phyloP scores from a whole-genome alignment of 2,329 filamentous ascomycete genomes.

The Fusarium sp. region DNA sequence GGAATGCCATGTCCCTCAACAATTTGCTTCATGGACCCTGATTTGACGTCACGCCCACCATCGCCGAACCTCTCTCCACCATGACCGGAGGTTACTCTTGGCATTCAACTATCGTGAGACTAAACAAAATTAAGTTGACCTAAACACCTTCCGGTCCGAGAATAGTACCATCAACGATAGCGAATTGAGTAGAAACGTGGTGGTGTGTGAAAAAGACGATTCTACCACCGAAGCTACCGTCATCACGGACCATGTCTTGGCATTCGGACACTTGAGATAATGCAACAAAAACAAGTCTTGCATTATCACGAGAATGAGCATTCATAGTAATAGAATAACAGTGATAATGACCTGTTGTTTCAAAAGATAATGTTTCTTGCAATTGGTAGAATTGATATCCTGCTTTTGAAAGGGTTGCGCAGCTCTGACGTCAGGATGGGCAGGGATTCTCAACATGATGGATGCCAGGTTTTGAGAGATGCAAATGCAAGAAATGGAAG shows the following conservation, averaged over 20 bases:
- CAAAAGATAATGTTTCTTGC: not conserved
- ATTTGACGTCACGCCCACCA: conserved; percentile 39
- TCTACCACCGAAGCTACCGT: not conserved
- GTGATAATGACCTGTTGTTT: conserved; percentile 10
- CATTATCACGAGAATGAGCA: not conserved
- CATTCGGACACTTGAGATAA: not conserved
- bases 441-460: conserved; percentile 32
- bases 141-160: conserved; percentile 19
- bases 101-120: conserved; percentile 8
- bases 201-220: conserved; percentile 11
- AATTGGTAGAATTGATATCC: conserved; percentile 20
- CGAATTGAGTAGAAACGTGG: conserved; percentile 26
- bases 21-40: not conserved
- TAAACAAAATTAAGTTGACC: conserved; percentile 11
- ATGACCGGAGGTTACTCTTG: conserved; percentile 13
- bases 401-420: conserved; percentile 30
- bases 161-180: not conserved
- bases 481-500: conserved; percentile 12
- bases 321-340: not conserved
- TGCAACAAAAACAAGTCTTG: not conserved
- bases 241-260: not conserved
- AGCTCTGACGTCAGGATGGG: conserved; percentile 43
- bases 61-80: not conserved
- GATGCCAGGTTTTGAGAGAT: conserved; percentile 41
- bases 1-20: no score